Evolutionary conservation across 345 rosid genomes (phyloP), one percentile per base, ranked within the genome.

Genomic region (Linum usitatissimum): DNA sequence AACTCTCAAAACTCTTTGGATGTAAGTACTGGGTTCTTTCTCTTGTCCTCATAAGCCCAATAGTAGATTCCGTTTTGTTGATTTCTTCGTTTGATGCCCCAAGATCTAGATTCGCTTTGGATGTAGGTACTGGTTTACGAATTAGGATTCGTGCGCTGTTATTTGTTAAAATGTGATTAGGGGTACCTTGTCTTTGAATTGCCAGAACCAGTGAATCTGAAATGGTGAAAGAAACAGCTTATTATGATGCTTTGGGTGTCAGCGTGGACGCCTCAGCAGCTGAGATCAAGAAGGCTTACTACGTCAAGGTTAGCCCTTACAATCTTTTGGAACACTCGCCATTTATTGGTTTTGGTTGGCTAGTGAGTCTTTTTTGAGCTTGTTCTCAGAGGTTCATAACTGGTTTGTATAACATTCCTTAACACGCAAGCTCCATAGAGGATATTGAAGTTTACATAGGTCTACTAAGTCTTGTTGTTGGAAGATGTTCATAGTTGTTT

Each of bases 251-350:
- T 14, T 77, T 93, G 81, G 99, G 92, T 58, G 85, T 87, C 66
- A 71, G 60, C 38, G 81, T 71, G 65, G 90, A 84, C 59, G 94
- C 95, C 0, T 76, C 97, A 2, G 42, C 83, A 15, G 83, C 88
- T 53, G 94, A 90, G 49, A 93, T 90, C 66, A 93, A 90, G 78
- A 93, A 87, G 74, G 97, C 96, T 73, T 93, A 90, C 73, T 90
- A 93, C 64, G 62, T 86, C 42, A 84, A 93, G 82, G 99, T 90
- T 71, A 23, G 65, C 68, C 1, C 64, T 62, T 57, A 6, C 15
- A 9, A 15, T 45, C 17, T 45, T 42, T 42, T 42, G 10, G 49
- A 6, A 14, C 49, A 8, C 49, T 31, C 36, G 6, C 6, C 36
- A 6, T 6, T 31, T 6, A 31, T 31, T 31, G 38, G 0, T 3